A percentile compares a stretch with the other conserved stretches of the same genome.
Conservation (phyloP, 305 asterid genomes). For the Fraxinus sp. region DNA sequence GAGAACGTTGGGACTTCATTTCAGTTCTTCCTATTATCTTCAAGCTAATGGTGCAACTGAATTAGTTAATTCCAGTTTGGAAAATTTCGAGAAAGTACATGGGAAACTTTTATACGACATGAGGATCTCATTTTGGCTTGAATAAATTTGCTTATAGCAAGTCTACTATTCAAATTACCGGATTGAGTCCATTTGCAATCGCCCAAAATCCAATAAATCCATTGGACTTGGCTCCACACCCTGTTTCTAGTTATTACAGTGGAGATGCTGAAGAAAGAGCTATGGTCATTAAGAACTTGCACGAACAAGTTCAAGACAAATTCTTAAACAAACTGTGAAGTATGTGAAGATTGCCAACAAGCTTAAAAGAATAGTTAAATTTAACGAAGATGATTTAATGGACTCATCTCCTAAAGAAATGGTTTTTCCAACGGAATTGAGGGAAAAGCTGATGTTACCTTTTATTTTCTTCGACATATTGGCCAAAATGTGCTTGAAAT, state of each 20-base stretch:
- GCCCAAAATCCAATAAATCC: slow-evolving; percentile 1
- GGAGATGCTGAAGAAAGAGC: neutral
- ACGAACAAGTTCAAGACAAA: neutral
- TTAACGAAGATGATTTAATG: neutral
- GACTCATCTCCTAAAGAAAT: neutral
- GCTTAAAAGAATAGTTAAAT: neutral
- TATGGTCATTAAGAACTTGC: slow-evolving; percentile 2
- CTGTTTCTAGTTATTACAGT: neutral
- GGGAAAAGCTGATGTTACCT: neutral
- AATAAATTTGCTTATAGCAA: neutral
- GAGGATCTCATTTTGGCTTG: neutral
- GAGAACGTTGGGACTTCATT: neutral
- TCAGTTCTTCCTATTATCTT: neutral
- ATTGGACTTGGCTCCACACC: slow-evolving; percentile 11
- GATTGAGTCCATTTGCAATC: neutral
- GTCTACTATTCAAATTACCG: neutral
- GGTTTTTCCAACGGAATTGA: neutral
- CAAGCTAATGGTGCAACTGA: neutral
- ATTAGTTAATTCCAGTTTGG: neutral
- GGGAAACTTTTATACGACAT: neutral
- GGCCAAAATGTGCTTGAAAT: neutral
- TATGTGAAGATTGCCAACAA: slow-evolving; percentile 7
- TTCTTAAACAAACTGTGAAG: neutral
- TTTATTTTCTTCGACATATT: neutral
- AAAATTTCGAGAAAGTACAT: neutral